Conservation (phyloP, 345 rosid species). For the Toxicodendron radicans region DNA sequence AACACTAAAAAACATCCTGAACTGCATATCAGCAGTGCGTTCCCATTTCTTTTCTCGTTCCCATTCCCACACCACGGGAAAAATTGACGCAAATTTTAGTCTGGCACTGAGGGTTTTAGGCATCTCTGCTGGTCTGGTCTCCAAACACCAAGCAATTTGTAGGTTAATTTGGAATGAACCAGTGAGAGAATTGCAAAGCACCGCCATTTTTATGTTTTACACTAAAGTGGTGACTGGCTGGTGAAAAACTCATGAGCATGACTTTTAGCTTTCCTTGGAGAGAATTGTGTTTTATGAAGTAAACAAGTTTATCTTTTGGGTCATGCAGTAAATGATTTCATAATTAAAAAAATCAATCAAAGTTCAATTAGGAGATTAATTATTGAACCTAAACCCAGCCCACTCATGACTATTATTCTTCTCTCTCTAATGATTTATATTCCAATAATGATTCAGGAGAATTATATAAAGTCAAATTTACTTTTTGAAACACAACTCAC, state of each 20-base stretch:
- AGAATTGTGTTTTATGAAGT: too few relatives aligned
- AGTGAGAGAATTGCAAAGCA: neutral
- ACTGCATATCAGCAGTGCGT: too few relatives aligned
- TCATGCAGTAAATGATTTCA: neutral
- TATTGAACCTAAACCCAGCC: neutral
- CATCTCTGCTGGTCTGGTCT: too few relatives aligned
- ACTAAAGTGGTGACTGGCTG: too few relatives aligned
- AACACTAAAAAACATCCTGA: neutral
- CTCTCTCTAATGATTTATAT: slow-evolving; percentile 15
- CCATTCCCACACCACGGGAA: neutral
- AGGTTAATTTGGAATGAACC: neutral
- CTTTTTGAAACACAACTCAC: slow-evolving; percentile 29
- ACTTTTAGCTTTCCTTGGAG: neutral
- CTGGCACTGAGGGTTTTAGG: too few relatives aligned
- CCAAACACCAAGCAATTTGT: neutral
- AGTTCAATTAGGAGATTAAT: neutral
- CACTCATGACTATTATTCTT: neutral
- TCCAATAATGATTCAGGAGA: slow-evolving; percentile 29
- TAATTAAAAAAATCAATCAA: neutral
- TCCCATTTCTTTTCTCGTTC: too few relatives aligned
- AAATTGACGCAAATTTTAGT: too few relatives aligned
- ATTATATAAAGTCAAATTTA: slow-evolving; percentile 28
- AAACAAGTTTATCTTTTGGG: neutral
- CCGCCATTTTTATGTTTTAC: too few relatives aligned
- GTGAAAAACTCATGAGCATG: neutral